Conservation (phyloP, 345 rosid species). For the Viola odorata region DNA sequence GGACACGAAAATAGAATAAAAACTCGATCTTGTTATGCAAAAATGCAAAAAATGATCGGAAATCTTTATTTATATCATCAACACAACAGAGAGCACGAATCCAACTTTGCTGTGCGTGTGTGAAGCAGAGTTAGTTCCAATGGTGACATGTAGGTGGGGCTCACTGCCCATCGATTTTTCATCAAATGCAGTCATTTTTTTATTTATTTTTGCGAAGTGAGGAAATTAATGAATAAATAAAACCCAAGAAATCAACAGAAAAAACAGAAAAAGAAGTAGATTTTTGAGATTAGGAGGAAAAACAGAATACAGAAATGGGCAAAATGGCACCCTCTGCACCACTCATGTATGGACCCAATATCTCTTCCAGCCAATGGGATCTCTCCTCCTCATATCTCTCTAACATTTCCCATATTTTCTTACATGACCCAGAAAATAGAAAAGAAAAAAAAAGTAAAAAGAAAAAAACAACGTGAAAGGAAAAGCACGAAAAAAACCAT, state of each 20-base stretch:
- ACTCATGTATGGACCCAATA: slow-evolving; percentile 42
- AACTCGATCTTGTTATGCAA: too few relatives aligned
- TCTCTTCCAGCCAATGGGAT: slow-evolving; percentile 52
- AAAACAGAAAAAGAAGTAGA: background rate
- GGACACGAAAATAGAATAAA: too few relatives aligned
- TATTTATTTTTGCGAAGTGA: background rate
- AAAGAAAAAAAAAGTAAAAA: background rate
- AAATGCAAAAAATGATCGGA: too few relatives aligned
- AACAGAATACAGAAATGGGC: background rate
- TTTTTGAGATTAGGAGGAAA: background rate
- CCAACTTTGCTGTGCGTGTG: too few relatives aligned
- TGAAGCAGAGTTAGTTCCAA: background rate
- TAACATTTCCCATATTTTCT: slow-evolving; percentile 1
- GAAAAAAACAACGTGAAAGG: background rate
- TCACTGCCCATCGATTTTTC: background rate
- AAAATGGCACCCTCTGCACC: slow-evolving; percentile 35
- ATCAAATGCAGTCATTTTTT: background rate
- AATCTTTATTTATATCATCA: too few relatives aligned
- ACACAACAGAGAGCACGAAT: too few relatives aligned
- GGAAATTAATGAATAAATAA: background rate
- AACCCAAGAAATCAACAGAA: background rate
- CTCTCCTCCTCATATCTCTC: slow-evolving; percentile 48
- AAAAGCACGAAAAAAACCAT: background rate
- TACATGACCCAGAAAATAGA: background rate
- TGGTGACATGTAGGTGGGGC: background rate